Evolutionary conservation across 2,329 filamentous ascomycete genomes (phyloP).

Genomic region (Cephalotrichum gorgonifer): DNA sequence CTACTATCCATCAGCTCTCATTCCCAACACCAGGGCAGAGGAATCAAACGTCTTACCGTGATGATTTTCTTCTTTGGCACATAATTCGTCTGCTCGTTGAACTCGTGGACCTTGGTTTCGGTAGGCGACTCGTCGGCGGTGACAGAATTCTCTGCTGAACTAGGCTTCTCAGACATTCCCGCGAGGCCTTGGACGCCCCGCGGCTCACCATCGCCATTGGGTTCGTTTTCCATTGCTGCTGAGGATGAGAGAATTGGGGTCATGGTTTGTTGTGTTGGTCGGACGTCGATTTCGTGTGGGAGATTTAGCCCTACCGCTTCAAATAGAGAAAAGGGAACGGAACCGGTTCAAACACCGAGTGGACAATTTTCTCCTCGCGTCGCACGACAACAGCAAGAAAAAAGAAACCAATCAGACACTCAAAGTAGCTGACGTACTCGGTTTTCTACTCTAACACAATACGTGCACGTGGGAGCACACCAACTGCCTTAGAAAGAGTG

Average conservation of each 20-base stretch:
- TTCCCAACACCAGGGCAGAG: accelerated
- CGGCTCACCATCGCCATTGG: background rate
- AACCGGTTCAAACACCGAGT: too few relatives aligned
- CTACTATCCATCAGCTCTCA: conserved; percentile 18
- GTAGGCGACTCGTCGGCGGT: conserved; percentile 9
- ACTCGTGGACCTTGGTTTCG: conserved; percentile 18
- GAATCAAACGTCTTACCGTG: conserved; percentile 26
- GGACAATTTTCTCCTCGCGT: too few relatives aligned
- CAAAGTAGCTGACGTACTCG: too few relatives aligned
- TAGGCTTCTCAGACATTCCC: background rate
- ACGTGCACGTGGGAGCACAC: too few relatives aligned
- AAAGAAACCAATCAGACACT: too few relatives aligned
- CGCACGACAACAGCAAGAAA: too few relatives aligned
- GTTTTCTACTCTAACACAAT: too few relatives aligned
- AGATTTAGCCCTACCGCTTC: background rate
- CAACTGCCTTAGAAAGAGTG: too few relatives aligned
- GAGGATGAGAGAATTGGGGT: background rate
- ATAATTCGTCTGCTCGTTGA: conserved; percentile 48
- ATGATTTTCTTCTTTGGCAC: conserved; percentile 39
- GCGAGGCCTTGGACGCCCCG: background rate
- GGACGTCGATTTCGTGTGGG: background rate
- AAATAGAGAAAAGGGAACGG: too few relatives aligned
- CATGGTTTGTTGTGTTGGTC: background rate
- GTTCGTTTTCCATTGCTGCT: background rate
- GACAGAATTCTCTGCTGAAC: conserved; percentile 6